Evolutionary conservation across 2,329 filamentous ascomycete genomes (phyloP), one percentile per base, ranked within the genome.

Genomic region (Aspergillus caelatus): DNA sequence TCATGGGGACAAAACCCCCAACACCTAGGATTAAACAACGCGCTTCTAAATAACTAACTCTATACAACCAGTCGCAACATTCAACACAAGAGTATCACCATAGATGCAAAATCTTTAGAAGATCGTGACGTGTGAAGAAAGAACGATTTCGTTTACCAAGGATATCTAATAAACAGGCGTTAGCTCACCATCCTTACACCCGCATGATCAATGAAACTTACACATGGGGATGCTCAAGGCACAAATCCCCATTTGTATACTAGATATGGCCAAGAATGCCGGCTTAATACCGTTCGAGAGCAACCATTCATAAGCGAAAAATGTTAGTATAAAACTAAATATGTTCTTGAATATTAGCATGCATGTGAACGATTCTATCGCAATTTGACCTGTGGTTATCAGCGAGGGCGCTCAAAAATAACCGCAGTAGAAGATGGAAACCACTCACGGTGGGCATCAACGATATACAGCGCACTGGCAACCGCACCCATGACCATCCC

Each of bases 341-440:
- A 97, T 86, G 78, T 97, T 97, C 80, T 97, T 97, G 84, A 97
- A 97, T 60, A 97, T 89, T 67, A 97, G 86, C 75, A 95, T 86
- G 78, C 92, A 92, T 0, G 93, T 97, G 76, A 97, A 96, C 8
- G 89, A 91, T 78, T 97, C 94, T 55, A 97, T 87, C 1, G 92
- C 88, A 62, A 96, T 87, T 65, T 94, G 89, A 9, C 89, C 90
- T 91, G 50, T 10, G 14, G 10, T 9, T 30, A 32, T 73, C 52
- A 72, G 68, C 46, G 52, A 19, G 32, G 14, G 19, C 16, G 26
- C 30, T 19, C 5, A 11, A 8, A 12, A 23, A 41, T 43, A 21
- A 36, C 16, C 32, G 36, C 56, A 64, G 58, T 9, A 28, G 45
- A 7, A n/a, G 7, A 41, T 9, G n/a, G 46, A 39, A 30, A 41